These are phyloP conservation scores for Picea sitchensis DNA, from an alignment of 75 land plant genomes.

Conservation along the genomic window DNA sequence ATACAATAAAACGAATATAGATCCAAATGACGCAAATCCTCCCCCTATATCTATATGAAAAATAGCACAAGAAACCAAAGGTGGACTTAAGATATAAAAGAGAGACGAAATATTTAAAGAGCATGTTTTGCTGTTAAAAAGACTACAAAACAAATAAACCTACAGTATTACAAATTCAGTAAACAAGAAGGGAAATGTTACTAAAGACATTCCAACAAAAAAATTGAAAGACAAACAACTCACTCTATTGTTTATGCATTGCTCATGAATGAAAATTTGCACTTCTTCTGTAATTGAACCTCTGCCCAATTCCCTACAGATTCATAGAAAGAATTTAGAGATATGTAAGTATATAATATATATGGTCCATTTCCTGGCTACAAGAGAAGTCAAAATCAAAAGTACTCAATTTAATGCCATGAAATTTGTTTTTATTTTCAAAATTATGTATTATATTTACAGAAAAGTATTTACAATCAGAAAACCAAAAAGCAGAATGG, in stretches of 20 bases:
- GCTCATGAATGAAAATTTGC: constrained; percentile 5
- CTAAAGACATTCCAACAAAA: neutral
- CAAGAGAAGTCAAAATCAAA: constrained; percentile 3
- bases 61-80: neutral
- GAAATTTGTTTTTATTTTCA: neutral
- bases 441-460: too few relatives aligned
- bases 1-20: neutral
- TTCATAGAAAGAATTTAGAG: neutral
- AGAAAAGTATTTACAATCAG: too few relatives aligned
- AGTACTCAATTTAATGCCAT: neutral
- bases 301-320: constrained; percentile 2
- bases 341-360: neutral
- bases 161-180: neutral
- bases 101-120: neutral
- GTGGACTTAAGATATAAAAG: neutral
- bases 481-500: too few relatives aligned
- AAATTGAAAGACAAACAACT: neutral
- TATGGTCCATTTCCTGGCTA: neutral
- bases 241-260: constrained; percentile 1
- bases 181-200: neutral
- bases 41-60: neutral
- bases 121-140: neutral
- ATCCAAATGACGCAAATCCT: neutral
- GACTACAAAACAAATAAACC: neutral
- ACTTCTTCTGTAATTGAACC: constrained; percentile 8